A percentile compares a stretch with the other conserved stretches of the same genome.
phyloP scores from a whole-genome alignment of 208 protist species.

The Acanthamoeba quina region DNA sequence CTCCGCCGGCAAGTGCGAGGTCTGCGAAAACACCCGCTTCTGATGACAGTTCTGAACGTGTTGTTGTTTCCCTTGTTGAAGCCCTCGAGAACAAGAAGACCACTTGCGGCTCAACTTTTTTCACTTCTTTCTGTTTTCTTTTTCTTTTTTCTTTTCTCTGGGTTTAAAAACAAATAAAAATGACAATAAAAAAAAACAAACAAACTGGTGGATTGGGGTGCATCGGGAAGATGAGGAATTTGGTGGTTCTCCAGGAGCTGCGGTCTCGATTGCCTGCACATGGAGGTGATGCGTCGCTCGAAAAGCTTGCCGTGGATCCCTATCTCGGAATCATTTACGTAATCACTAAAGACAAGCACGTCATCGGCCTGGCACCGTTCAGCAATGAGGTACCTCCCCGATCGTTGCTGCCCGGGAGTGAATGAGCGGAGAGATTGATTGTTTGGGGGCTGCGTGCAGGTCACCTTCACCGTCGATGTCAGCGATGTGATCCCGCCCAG shows the following conservation, averaged over 20 bases:
- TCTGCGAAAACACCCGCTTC: slow-evolving; percentile 39
- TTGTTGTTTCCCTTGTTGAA: no score
- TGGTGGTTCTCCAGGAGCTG: slow-evolving; percentile 43
- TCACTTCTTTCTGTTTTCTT: no score
- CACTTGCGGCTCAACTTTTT: no score
- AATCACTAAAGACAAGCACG: slow-evolving; percentile 19
- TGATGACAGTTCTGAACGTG: neutral
- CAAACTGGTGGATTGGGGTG: neutral
- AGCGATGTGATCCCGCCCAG: slow-evolving; percentile 36
- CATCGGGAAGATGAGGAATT: slow-evolving; percentile 1
- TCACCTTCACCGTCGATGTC: slow-evolving; percentile 1
- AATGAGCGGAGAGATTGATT: neutral
- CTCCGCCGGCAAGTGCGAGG: neutral
- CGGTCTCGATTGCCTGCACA: neutral
- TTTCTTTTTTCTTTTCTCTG: no score
- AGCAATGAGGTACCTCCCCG: neutral
- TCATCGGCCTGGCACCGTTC: slow-evolving; percentile 11
- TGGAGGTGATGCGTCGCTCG: neutral
- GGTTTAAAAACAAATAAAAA: no score
- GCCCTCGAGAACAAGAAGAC: no score
- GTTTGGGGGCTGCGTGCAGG: neutral
- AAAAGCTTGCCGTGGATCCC: slow-evolving; percentile 47
- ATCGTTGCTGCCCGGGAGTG: neutral
- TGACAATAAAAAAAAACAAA: no score
- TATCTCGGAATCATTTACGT: slow-evolving; percentile 40